Conservation (phyloP, 2,329 filamentous ascomycete genomes). For the Fusarium torulosum region DNA sequence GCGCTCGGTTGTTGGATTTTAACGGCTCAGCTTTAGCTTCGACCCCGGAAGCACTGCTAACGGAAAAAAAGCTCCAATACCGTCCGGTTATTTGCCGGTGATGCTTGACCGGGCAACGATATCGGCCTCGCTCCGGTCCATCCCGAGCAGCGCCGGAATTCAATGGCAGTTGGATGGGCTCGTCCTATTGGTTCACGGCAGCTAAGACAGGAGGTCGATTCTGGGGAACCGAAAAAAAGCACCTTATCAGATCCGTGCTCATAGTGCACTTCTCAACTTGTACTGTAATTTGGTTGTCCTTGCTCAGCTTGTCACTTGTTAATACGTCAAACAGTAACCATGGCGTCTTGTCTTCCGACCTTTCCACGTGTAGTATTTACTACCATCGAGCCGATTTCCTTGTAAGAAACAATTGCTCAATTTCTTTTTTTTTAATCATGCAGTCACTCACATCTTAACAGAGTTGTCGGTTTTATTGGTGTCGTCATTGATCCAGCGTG, state of each 20-base stretch:
- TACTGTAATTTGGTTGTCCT: neutral
- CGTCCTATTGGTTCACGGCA: constrained; percentile 9
- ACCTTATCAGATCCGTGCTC: constrained; percentile 22
- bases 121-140: constrained; percentile 28
- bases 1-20: constrained; percentile 35
- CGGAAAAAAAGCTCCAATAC: constrained; percentile 27
- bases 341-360: constrained; percentile 72
- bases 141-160: constrained; percentile 23
- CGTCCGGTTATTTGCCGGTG: constrained; percentile 40
- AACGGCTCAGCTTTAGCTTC: constrained; percentile 30
- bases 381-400: constrained; percentile 74
- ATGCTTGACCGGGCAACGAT: constrained; percentile 21
- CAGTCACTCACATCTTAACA: constrained; percentile 49
- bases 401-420: constrained; percentile 61
- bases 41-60: constrained; percentile 16
- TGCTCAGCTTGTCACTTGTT: neutral
- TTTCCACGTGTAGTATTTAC: constrained; percentile 76
- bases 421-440: no score
- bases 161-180: neutral
- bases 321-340: constrained; percentile 48
- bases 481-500: constrained; percentile 68
- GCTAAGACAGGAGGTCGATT: constrained; percentile 3
- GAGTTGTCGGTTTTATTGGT: constrained; percentile 69
- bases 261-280: neutral
- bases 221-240: constrained; percentile 16